These are phyloP conservation scores for Arctium lappa DNA, from an alignment of 129 eudicot species.

Conservation along the genomic window DNA sequence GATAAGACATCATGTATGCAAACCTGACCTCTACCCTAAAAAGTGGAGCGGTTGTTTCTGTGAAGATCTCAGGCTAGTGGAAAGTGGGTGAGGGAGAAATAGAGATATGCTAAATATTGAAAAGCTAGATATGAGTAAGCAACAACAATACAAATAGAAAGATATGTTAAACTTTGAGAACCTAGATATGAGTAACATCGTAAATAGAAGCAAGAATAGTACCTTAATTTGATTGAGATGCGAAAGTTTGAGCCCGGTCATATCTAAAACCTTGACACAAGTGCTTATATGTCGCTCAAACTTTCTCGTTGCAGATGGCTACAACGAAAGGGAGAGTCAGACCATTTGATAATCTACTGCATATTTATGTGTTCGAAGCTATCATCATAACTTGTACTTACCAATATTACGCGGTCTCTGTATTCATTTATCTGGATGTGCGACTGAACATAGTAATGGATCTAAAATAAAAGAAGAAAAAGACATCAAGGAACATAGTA, in stretches of 20 bases:
- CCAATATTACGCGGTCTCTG: conserved; percentile 91
- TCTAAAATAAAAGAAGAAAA: conserved; percentile 33
- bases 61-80: background rate
- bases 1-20: background rate
- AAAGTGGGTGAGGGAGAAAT: background rate
- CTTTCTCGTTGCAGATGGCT: conserved; percentile 78
- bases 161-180: background rate
- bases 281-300: conserved; percentile 67
- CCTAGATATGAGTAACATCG: background rate
- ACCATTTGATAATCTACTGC: background rate
- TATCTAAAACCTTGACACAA: conserved; percentile 82
- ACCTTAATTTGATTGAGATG: conserved; percentile 88
- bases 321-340: conserved; percentile 12
- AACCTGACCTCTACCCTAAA: background rate
- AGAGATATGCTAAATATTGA: background rate
- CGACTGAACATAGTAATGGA: conserved; percentile 88
- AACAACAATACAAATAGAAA: background rate
- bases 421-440: conserved; percentile 97
- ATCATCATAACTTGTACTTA: conserved; percentile 24
- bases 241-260: conserved; percentile 93
- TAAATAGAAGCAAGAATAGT: background rate
- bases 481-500: background rate
- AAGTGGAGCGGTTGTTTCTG: background rate
- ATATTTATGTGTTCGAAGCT: conserved; percentile 16
- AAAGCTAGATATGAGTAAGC: background rate